Percentiles rank a stretch among this genome's conserved stretches.
These are phyloP conservation scores for Chenopodium album DNA, from an alignment of 148 eudicot genomes.

Conservation along the genomic window DNA sequence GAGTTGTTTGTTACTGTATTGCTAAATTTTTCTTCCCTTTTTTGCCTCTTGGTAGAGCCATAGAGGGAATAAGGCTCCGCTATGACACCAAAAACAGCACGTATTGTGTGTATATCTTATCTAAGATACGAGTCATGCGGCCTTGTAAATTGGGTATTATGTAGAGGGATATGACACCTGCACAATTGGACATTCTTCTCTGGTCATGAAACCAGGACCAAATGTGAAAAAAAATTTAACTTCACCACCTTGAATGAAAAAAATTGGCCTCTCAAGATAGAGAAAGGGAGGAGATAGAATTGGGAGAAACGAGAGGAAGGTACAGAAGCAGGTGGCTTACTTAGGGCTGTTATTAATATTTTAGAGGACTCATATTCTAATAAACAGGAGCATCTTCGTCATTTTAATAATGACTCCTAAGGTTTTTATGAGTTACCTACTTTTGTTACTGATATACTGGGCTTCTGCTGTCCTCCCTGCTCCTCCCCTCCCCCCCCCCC, in stretches of 20 bases:
- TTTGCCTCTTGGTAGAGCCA: background rate
- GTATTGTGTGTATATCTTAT: background rate
- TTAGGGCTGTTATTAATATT: too few species aligned
- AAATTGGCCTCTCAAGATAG: background rate
- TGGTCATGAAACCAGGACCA: background rate
- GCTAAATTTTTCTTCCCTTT: background rate
- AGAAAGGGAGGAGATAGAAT: background rate
- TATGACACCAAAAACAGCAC: background rate
- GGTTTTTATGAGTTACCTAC: background rate
- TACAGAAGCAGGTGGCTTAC: background rate
- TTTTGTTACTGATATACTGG: background rate
- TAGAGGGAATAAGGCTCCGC: background rate
- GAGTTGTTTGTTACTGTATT: background rate
- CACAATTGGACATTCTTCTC: background rate
- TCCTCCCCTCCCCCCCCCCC: background rate
- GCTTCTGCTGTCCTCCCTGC: background rate
- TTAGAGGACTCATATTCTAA: too few species aligned
- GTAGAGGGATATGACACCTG: background rate
- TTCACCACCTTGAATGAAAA: background rate
- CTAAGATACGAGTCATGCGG: background rate
- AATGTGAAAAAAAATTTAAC: background rate
- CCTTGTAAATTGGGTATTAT: background rate
- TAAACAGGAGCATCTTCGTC: too few species aligned
- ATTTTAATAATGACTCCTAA: too few species aligned
- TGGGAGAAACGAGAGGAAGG: background rate